Percentiles rank a stretch among this genome's conserved stretches.
phyloP scores from a whole-genome alignment of 2,329 filamentous ascomycete genomes.

The Cladophialophora exuberans region DNA sequence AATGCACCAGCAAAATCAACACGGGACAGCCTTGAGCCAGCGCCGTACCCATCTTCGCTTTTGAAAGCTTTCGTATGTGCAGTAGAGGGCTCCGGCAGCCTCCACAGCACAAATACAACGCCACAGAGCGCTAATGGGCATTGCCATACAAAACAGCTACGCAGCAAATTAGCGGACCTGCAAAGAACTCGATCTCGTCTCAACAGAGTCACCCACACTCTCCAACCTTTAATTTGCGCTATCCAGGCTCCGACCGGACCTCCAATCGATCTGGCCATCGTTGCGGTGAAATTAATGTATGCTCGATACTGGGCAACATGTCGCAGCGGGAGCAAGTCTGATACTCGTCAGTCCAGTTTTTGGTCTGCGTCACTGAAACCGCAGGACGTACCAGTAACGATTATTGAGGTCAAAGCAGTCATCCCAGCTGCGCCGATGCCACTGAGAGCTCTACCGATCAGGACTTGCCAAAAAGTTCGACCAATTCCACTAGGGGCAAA shows the following conservation, averaged over 20 bases:
- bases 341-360: slow-evolving; percentile 7
- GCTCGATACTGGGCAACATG: slow-evolving; percentile 55
- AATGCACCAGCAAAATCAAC: slow-evolving; percentile 64
- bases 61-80: not conserved
- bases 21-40: slow-evolving; percentile 46
- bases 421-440: slow-evolving; percentile 52
- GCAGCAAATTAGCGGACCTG: too few relatives aligned
- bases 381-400: slow-evolving; percentile 37
- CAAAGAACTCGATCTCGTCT: too few relatives aligned
- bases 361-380: too few relatives aligned
- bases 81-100: slow-evolving; percentile 41
- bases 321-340: slow-evolving; percentile 53
- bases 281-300: slow-evolving; percentile 57
- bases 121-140: slow-evolving; percentile 58
- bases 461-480: slow-evolving; percentile 49
- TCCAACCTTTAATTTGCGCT: slow-evolving; percentile 66
- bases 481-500: slow-evolving; percentile 39
- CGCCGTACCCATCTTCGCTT: not conserved
- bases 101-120: slow-evolving; percentile 50
- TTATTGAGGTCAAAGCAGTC: slow-evolving; percentile 49
- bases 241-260: slow-evolving; percentile 63
- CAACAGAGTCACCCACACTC: too few relatives aligned
- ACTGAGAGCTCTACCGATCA: slow-evolving; percentile 44
- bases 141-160: slow-evolving; percentile 60
- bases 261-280: slow-evolving; percentile 54